These are phyloP conservation scores for Geoglossum glabrum DNA, from an alignment of 495 filamentous ascomycete species.

Conservation along the genomic window DNA sequence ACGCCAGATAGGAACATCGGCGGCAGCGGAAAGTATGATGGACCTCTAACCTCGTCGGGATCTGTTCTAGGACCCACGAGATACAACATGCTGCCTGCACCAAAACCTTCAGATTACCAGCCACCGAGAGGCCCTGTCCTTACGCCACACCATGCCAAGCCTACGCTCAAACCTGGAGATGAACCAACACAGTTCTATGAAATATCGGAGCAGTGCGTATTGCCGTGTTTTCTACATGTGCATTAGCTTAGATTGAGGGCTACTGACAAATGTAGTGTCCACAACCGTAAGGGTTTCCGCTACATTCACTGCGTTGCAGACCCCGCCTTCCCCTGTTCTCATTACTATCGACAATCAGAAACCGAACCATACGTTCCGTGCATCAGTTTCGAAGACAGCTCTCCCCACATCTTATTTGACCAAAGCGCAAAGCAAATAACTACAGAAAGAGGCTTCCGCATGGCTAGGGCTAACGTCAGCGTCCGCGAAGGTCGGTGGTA, in stretches of 20 bases:
- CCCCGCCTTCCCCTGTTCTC: conserved; percentile 61
- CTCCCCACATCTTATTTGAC: conserved; percentile 54
- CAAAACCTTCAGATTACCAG: conserved; percentile 35
- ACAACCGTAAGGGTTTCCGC: conserved; percentile 76
- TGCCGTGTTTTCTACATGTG: conserved; percentile 18
- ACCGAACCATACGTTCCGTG: conserved; percentile 58
- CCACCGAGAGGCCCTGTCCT: conserved; percentile 34
- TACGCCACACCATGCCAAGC: conserved; percentile 26
- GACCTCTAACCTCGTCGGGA: not conserved
- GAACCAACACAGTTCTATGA: conserved; percentile 34
- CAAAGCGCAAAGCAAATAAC: conserved; percentile 38
- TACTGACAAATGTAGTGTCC: conserved; percentile 33
- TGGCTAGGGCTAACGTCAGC: conserved; percentile 75
- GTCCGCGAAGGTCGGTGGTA: conserved; percentile 84
- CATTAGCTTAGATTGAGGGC: too few species aligned
- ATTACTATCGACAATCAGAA: conserved; percentile 80
- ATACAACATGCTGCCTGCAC: conserved; percentile 6
- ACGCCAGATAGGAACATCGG: conserved; percentile 28
- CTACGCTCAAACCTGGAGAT: conserved; percentile 19
- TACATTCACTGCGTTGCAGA: conserved; percentile 88
- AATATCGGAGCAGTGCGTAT: conserved; percentile 42
- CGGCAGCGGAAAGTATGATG: conserved; percentile 19
- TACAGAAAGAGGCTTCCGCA: conserved; percentile 62
- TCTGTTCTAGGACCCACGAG: conserved; percentile 22
- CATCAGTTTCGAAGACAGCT: conserved; percentile 81